Evolutionary conservation across 2,329 filamentous ascomycete genomes (phyloP).

Genomic region (Aspergillus sp.): DNA sequence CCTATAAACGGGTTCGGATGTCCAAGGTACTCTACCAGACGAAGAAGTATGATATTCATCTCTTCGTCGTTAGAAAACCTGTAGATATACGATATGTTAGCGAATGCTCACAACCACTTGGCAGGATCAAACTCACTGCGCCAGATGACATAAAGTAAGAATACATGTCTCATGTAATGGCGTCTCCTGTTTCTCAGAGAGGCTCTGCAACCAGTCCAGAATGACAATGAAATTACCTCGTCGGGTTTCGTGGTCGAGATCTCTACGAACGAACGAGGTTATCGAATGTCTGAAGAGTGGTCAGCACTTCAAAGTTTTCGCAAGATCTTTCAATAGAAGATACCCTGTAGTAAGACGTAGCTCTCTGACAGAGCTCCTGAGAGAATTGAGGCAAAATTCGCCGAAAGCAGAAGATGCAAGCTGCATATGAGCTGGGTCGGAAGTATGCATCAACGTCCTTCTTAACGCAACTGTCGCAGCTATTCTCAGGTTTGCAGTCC

Average conservation of each 20-base stretch:
- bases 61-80: slow-evolving; percentile 76
- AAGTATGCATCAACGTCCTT: slow-evolving; percentile 68
- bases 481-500: slow-evolving; percentile 64
- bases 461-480: slow-evolving; percentile 71
- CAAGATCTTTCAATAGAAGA: neutral
- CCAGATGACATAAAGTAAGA: slow-evolving; percentile 82
- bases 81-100: slow-evolving; percentile 14
- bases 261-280: slow-evolving; percentile 63
- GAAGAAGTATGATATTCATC: slow-evolving; percentile 80
- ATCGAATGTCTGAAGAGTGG: slow-evolving; percentile 58
- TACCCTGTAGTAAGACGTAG: slow-evolving; percentile 77
- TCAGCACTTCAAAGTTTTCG: slow-evolving; percentile 6
- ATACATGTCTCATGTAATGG: slow-evolving; percentile 81
- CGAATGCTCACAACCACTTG: neutral
- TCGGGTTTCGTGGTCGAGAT: slow-evolving; percentile 51
- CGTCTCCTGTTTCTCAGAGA: slow-evolving; percentile 69
- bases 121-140: slow-evolving; percentile 53
- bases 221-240: slow-evolving; percentile 68
- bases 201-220: slow-evolving; percentile 69
- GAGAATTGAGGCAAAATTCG: slow-evolving; percentile 77
- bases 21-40: slow-evolving; percentile 83
- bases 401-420: slow-evolving; percentile 69
- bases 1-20: slow-evolving; percentile 78
- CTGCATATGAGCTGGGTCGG: slow-evolving; percentile 61
- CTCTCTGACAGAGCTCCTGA: slow-evolving; percentile 83